Percentiles rank a stretch among this genome's conserved stretches.
These are phyloP conservation scores for Sarocladium oryzae DNA, from an alignment of 2,329 filamentous ascomycete species.

Conservation along the genomic window DNA sequence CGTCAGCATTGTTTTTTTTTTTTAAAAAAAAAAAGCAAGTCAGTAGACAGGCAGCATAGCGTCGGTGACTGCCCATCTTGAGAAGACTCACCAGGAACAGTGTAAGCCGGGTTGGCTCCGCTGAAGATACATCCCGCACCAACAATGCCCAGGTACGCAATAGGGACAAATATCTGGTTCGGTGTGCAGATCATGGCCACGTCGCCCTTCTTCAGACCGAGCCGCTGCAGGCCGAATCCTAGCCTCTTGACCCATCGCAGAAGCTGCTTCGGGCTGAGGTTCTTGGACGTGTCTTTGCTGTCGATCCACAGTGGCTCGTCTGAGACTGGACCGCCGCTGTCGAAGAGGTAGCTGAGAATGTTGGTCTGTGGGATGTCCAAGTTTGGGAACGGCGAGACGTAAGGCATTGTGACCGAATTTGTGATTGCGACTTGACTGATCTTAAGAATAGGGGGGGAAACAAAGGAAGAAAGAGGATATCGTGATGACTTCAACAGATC, in stretches of 20 bases:
- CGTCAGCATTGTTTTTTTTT: neutral
- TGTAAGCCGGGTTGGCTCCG: conserved; percentile 47
- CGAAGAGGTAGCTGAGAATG: conserved; percentile 31
- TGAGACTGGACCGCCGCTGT: conserved; percentile 21
- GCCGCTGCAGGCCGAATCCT: conserved; percentile 38
- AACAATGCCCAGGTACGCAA: conserved; percentile 46
- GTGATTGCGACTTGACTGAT: too few species aligned
- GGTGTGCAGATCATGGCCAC: conserved; percentile 47
- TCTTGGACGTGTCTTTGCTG: conserved; percentile 34
- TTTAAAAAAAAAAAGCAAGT: too few species aligned
- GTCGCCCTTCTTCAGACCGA: conserved; percentile 40
- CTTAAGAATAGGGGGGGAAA: too few species aligned
- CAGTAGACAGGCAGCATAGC: too few species aligned
- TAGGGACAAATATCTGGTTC: conserved; percentile 50
- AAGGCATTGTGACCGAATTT: conserved; percentile 32
- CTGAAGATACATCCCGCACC: conserved; percentile 48
- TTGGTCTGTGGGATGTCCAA: conserved; percentile 40
- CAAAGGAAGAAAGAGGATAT: conserved; percentile 1
- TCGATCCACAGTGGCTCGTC: conserved; percentile 48
- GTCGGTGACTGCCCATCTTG: too few species aligned
- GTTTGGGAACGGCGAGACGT: conserved; percentile 34
- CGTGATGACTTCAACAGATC: neutral
- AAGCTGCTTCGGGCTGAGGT: conserved; percentile 39
- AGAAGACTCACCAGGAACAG: conserved; percentile 35
- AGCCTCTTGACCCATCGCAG: conserved; percentile 46